These are phyloP conservation scores for Globisporangium rhizosaccharum DNA, from an alignment of 352 stramenopile genomes.

Conservation along the genomic window DNA sequence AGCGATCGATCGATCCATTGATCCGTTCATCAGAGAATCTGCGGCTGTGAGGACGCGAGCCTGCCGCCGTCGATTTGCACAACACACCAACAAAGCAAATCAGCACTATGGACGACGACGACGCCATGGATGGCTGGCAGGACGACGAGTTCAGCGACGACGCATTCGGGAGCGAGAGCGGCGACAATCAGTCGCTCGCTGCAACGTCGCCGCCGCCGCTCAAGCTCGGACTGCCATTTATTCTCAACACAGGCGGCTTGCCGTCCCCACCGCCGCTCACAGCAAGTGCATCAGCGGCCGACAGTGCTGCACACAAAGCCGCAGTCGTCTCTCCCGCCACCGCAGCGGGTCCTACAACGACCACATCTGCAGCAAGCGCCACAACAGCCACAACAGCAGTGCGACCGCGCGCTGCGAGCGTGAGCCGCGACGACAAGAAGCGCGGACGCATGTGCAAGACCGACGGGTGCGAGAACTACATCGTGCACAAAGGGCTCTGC, in stretches of 20 bases:
- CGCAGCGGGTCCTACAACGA: neutral
- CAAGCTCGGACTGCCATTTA: constrained; percentile 11
- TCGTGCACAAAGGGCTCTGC: constrained; percentile 20
- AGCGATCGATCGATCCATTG: no score
- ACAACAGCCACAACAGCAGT: neutral
- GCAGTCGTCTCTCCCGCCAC: neutral
- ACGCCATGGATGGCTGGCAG: neutral
- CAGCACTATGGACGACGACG: neutral
- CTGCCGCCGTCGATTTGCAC: neutral
- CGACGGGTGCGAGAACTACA: constrained; percentile 18
- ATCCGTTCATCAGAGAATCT: no score
- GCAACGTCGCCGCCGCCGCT: neutral
- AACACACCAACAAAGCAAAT: neutral
- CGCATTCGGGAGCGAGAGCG: neutral
- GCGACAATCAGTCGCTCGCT: neutral
- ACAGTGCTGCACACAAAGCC: no score
- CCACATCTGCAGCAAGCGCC: neutral
- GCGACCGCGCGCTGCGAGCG: neutral
- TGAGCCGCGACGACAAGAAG: constrained; percentile 12
- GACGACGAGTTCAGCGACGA: neutral
- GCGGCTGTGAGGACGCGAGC: no score
- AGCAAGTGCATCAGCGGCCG: neutral
- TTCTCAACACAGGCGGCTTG: constrained; percentile 7
- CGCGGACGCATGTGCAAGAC: constrained; percentile 15
- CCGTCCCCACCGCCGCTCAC: neutral